Evolutionary conservation across 257 asterid species (phyloP).

Genomic region (Ophiorrhiza pumila): DNA sequence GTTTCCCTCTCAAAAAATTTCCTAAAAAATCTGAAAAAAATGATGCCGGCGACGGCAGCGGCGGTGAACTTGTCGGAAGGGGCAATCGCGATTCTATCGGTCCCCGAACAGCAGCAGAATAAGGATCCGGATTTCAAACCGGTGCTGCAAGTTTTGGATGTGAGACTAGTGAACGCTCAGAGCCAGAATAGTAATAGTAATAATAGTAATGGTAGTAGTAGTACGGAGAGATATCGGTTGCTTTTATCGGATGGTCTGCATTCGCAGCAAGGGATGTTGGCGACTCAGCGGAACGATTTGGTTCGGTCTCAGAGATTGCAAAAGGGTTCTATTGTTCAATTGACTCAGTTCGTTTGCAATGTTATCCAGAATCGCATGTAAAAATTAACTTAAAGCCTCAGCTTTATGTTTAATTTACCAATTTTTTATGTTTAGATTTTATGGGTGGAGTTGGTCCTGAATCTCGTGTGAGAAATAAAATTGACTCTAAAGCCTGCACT

Average conservation of each 20-base stretch:
- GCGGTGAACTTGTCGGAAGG: slow-evolving; percentile 50
- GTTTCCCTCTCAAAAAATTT: neutral
- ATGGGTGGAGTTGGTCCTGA: neutral
- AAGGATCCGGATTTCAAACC: slow-evolving; percentile 40
- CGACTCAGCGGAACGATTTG: slow-evolving; percentile 67
- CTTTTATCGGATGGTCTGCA: slow-evolving; percentile 65
- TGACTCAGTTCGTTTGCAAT: slow-evolving; percentile 66
- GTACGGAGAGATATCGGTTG: slow-evolving; percentile 56
- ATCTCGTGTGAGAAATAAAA: too few species aligned
- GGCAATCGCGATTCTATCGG: slow-evolving; percentile 47
- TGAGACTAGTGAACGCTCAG: slow-evolving; percentile 50
- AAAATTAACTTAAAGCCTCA: slow-evolving; percentile 11
- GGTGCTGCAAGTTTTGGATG: slow-evolving; percentile 60
- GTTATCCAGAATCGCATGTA: slow-evolving; percentile 61
- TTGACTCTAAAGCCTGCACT: too few species aligned
- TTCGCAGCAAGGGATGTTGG: slow-evolving; percentile 82
- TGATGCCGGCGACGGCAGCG: slow-evolving; percentile 31
- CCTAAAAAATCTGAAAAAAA: neutral
- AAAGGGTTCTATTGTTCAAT: slow-evolving; percentile 63
- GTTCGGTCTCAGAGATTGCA: slow-evolving; percentile 45
- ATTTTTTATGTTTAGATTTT: neutral
- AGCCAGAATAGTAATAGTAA: slow-evolving; percentile 28
- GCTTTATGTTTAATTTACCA: neutral
- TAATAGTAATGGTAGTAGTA: slow-evolving; percentile 11
- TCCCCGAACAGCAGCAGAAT: slow-evolving; percentile 28